phyloP scores from a whole-genome alignment of 2,329 filamentous ascomycete genomes.

The Mariannaea sp. region DNA sequence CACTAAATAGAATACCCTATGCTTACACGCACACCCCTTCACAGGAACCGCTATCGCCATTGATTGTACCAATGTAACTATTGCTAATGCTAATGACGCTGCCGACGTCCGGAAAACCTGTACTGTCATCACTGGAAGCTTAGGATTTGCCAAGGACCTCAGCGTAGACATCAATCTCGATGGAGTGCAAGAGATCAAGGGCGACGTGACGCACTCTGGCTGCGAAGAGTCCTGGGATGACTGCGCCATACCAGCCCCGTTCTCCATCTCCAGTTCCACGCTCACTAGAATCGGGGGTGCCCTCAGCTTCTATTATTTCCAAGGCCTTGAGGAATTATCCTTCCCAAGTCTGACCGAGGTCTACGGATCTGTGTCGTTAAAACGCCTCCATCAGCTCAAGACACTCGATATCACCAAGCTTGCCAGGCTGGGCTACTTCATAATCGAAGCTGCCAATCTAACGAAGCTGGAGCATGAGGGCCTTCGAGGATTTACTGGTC shows the following conservation, averaged over 20 bases:
- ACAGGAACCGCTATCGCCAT: slow-evolving; percentile 5
- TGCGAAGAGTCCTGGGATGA: slow-evolving; percentile 4
- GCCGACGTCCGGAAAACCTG: slow-evolving; percentile 17
- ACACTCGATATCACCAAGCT: slow-evolving; percentile 24
- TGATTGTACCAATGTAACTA: slow-evolving; percentile 24
- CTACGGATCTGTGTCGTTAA: slow-evolving; percentile 10
- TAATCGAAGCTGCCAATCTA: slow-evolving; percentile 19
- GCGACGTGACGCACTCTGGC: slow-evolving; percentile 10
- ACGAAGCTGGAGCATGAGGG: slow-evolving; percentile 17
- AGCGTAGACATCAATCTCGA: slow-evolving; percentile 23
- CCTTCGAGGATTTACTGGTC: slow-evolving; percentile 19
- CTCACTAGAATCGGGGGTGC: slow-evolving; percentile 16
- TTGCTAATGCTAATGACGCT: slow-evolving; percentile 18
- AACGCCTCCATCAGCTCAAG: slow-evolving; percentile 18
- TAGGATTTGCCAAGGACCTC: slow-evolving; percentile 7
- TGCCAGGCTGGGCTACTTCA: slow-evolving; percentile 9
- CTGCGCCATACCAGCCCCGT: slow-evolving; percentile 3
- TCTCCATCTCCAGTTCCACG: slow-evolving; percentile 22
- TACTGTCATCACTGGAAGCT: slow-evolving; percentile 13
- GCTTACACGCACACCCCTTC: neutral
- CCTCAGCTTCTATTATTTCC: slow-evolving; percentile 16
- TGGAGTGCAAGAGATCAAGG: slow-evolving; percentile 18
- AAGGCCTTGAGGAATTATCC: slow-evolving; percentile 20
- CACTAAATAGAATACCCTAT: neutral
- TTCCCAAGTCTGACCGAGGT: slow-evolving; percentile 21